Evolutionary conservation across 495 filamentous ascomycete species (phyloP), one percentile per base, ranked within the genome.

Genomic region (Eremomyces bilateralis): DNA sequence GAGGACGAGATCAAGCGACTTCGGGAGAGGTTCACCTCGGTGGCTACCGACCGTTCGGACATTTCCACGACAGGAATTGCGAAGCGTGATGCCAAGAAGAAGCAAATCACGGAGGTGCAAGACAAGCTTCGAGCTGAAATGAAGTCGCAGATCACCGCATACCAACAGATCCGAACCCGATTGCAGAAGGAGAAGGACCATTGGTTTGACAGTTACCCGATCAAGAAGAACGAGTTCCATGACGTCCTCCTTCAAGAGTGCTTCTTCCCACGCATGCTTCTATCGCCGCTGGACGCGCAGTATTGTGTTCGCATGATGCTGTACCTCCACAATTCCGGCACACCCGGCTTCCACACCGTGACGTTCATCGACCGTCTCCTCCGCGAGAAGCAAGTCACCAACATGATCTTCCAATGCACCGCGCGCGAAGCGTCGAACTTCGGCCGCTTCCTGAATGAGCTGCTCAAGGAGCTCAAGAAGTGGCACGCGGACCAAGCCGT

Each of bases 361-460:
- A 74, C 73, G 22, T 54, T 95, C 8, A 73, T 91, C 43, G 79
- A 85, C 39, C 72, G 71, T 17, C 60, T 99, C 8, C 84, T 99
- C 57, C 70, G 69, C 36, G 68, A 82, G 40, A 78, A 82, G 35
- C 60, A 76, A 31, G 58, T 95, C 10, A 71, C 73, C 0, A 64
- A 75, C 15, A 62, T 92, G 31, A 79, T 99, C 40, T 91, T 85
- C 49, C 62, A 75, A 10, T 90, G 80, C 54, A 88, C 81, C 0
- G 70, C 82, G 12, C 73, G 77, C 24, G 90, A 99, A 53, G 80
- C 83, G 0, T 80, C 92, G 50, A 77, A 90, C 46, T 58, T 95
- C 15, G 88, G 82, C 12, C 73, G 73, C 16, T 99, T 95, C 50
- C 58, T 99, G 30, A 76, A 75, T 38, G 71, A 80, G 38, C 54